Evolutionary conservation across 163 green algal species (phyloP).

Genomic region (Scenedesmus sp.): DNA sequence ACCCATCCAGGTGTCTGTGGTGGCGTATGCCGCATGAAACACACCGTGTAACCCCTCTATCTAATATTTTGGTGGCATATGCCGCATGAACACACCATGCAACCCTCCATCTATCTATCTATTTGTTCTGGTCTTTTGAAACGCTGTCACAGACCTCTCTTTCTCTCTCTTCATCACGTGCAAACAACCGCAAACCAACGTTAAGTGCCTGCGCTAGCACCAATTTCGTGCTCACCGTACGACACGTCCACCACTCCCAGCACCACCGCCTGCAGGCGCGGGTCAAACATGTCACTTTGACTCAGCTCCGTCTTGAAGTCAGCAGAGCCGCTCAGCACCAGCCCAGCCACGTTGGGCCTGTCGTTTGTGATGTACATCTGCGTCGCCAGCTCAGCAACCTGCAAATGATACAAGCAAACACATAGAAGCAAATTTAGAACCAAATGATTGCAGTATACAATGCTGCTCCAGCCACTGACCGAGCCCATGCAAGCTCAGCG

Average conservation of each 20-base stretch:
- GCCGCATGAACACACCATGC: too few relatives aligned
- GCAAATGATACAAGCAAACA: not conserved
- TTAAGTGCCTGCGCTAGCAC: too few relatives aligned
- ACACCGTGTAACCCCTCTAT: too few relatives aligned
- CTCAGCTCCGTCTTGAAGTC: constrained; percentile 99
- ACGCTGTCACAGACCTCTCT: too few relatives aligned
- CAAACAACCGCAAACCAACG: too few relatives aligned
- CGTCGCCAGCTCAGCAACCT: constrained; percentile 93
- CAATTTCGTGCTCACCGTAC: constrained; percentile 63
- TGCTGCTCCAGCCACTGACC: not conserved
- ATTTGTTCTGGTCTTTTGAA: too few relatives aligned
- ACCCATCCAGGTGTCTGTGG: too few relatives aligned
- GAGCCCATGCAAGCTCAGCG: too few relatives aligned
- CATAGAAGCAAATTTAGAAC: not conserved
- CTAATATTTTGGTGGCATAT: too few relatives aligned
- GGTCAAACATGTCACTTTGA: constrained; percentile 98
- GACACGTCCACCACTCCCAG: constrained; percentile 95
- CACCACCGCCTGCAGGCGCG: constrained; percentile 90
- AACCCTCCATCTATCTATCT: too few relatives aligned
- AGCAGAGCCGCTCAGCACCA: constrained; percentile 95
- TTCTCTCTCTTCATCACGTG: too few relatives aligned
- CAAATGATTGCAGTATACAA: not conserved
- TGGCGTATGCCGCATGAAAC: too few relatives aligned
- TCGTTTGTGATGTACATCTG: constrained; percentile 98
- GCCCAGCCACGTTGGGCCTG: constrained; percentile 94